These are phyloP conservation scores for Alliaria petiolata DNA, from an alignment of 345 rosid genomes.

Conservation along the genomic window DNA sequence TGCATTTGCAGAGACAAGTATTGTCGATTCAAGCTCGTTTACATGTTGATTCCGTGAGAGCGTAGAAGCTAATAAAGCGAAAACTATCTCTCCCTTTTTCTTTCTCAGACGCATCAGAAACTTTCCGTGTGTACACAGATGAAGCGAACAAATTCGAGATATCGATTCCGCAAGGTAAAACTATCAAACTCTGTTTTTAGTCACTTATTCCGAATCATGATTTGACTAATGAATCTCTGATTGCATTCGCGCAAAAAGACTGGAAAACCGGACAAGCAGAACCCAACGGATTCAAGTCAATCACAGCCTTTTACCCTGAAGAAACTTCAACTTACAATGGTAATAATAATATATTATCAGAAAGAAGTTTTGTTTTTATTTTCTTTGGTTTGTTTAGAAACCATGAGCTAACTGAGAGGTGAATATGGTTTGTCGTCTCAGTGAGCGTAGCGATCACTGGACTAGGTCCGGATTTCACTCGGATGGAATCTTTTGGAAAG, in stretches of 20 bases:
- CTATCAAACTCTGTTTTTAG: constrained; percentile 8
- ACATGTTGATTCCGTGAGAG: neutral
- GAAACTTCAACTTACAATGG: constrained; percentile 63
- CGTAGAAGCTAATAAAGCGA: constrained; percentile 6
- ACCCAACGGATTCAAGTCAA: constrained; percentile 69
- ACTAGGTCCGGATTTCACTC: constrained; percentile 86
- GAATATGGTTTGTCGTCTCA: neutral
- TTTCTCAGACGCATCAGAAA: constrained; percentile 35
- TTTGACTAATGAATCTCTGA: neutral
- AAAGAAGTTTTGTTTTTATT: neutral
- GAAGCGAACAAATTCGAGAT: constrained; percentile 78
- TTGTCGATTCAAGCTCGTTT: neutral
- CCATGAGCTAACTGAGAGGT: neutral
- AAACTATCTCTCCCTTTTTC: neutral
- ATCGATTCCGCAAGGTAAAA: constrained; percentile 69
- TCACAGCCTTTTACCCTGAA: constrained; percentile 81
- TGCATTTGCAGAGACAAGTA: constrained; percentile 43
- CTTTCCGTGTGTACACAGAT: constrained; percentile 60
- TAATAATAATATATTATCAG: constrained; percentile 8
- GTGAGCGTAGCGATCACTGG: constrained; percentile 54
- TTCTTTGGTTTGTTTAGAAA: neutral
- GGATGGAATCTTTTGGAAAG: constrained; percentile 91
- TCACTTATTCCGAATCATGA: neutral
- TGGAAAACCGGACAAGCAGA: constrained; percentile 79
- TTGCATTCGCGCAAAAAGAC: constrained; percentile 35